Percentiles rank a stretch among this genome's conserved stretches.
Evolutionary conservation across 225 moss, liverwort and hornwort species (phyloP).

Genomic region (Lunularia cruciata): DNA sequence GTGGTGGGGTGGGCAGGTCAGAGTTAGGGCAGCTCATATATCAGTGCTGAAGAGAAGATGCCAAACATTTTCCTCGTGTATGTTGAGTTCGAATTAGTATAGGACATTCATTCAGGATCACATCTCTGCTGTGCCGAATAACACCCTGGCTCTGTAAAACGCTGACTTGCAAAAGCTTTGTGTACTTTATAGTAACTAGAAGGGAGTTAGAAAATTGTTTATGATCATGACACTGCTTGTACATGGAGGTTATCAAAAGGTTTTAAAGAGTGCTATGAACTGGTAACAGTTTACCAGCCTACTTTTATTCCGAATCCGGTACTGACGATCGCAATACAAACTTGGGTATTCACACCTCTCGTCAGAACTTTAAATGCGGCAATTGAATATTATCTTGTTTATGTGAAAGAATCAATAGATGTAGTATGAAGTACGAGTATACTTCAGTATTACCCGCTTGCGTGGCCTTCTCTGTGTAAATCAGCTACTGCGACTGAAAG

Average conservation of each 20-base stretch:
- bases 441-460: too few species aligned
- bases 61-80: constrained; percentile 28
- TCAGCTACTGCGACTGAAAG: too few species aligned
- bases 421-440: too few species aligned
- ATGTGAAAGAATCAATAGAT: too few species aligned
- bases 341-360: too few species aligned
- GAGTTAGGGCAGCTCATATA: constrained; percentile 26
- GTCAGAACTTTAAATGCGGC: too few species aligned
- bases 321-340: too few species aligned
- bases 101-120: constrained; percentile 48
- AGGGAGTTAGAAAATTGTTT: constrained; percentile 14
- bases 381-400: too few species aligned
- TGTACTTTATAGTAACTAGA: constrained; percentile 35
- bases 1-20: constrained; percentile 17
- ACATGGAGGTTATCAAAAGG: constrained; percentile 23
- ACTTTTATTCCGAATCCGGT: constrained; percentile 2
- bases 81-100: constrained; percentile 29
- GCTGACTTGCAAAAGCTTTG: constrained; percentile 38
- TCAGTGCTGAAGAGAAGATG: constrained; percentile 25
- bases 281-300: constrained; percentile 11
- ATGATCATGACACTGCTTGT: constrained; percentile 20
- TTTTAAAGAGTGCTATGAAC: constrained; percentile 7
- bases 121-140: constrained; percentile 33
- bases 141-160: constrained; percentile 41
- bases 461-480: too few species aligned